Evolutionary conservation across 2,329 filamentous ascomycete genomes (phyloP), one percentile per base, ranked within the genome.

Genomic region (Talaromyces pinophilus): DNA sequence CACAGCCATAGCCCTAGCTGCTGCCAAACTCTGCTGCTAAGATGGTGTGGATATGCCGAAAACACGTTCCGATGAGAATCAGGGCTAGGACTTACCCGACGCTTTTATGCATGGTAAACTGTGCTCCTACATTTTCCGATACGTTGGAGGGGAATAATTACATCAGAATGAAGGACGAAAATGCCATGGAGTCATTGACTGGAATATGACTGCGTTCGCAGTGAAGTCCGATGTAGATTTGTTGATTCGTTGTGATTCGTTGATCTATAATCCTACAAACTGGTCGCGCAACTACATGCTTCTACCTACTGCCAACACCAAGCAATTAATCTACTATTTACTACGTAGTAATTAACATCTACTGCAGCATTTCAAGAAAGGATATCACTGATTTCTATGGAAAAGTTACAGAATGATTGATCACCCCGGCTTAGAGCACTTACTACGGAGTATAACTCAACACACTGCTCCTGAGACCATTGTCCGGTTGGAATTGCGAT

Each of bases 111-210:
- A 17, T 44, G 35, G n/a, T 30, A 42, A 19, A 57, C 40, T 22
- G 33, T 15, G 19, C 61, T 63, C 61, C 61, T 63, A 63, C 46
- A 63, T 55, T 42, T 55, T 55, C 61, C 61, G 61, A 63, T 44
- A 19, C 13, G 19, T 30, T 48, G 25, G 60, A 52, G 15, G 10
- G 22, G 28, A 17, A 19, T 30, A 33, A 35, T 57, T 40, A 25
- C 54, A 40, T 57, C 30, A 57, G 54, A 57, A 57, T 7, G 19
- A 57, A 22, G 11, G 54, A 25, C 54, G 54, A 40, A 35, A 57
- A 57, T 55, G 30, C 7, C 17, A 22, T 55, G 17, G 17, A 55
- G 35, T 54, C 28, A 3, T 25, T 38, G 33, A 15, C 33, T 57
- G 2, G 54, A 40, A 8, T 25, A 25, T 57, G 54, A 22, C 19